phyloP scores from a whole-genome alignment of 176 grass and related monocot species.

The Luzula sylvatica region DNA sequence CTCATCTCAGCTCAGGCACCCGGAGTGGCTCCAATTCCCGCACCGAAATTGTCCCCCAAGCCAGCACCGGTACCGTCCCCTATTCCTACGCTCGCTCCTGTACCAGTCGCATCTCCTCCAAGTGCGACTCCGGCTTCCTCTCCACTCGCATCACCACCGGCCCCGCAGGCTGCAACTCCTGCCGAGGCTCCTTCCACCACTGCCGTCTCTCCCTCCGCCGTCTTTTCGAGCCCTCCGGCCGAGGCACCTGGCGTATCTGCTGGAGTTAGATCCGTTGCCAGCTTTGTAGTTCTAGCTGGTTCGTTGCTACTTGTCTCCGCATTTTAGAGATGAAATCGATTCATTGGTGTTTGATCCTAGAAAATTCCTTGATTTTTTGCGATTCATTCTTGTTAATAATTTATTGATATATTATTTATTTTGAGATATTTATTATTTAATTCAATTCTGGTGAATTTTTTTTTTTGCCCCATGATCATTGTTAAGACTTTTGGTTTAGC shows the following conservation, averaged over 20 bases:
- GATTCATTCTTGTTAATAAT: too few relatives aligned
- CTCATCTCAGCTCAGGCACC: conserved; percentile 29
- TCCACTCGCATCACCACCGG: conserved; percentile 11
- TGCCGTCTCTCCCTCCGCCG: conserved; percentile 1
- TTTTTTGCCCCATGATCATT: too few relatives aligned
- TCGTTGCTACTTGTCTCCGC: background rate
- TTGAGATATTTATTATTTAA: too few relatives aligned
- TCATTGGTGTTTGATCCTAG: background rate
- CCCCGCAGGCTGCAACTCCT: background rate
- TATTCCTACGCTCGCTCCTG: background rate
- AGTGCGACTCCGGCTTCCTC: background rate
- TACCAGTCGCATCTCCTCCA: background rate
- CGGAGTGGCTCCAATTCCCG: background rate
- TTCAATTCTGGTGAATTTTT: too few relatives aligned
- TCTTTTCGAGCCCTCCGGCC: background rate
- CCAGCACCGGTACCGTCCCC: conserved; percentile 4
- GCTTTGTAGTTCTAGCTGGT: conserved; percentile 4
- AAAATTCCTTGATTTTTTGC: background rate
- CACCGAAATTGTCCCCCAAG: conserved; percentile 8
- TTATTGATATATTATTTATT: too few relatives aligned
- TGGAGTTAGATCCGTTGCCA: conserved; percentile 1
- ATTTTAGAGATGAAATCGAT: conserved; percentile 3
- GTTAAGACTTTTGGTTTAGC: too few relatives aligned
- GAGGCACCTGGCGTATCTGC: background rate
- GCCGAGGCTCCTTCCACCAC: conserved; percentile 15